Conservation (phyloP, 225 moss, liverwort and hornwort genomes). For the Physcomitrellopsis africana region DNA sequence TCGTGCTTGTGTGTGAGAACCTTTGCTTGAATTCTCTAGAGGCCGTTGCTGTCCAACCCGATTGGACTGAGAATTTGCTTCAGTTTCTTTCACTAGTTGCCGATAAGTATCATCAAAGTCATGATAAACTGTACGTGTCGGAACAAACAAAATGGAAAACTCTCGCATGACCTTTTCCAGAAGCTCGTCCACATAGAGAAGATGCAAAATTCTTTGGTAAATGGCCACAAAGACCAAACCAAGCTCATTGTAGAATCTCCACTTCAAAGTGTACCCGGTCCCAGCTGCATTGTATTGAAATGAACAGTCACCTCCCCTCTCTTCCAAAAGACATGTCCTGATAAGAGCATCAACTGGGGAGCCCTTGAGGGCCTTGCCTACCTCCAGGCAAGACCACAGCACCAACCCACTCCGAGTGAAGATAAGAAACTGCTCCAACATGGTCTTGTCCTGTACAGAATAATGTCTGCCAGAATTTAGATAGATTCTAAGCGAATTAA, state of each 20-base stretch:
- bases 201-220: conserved; percentile 90
- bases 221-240: conserved; percentile 96
- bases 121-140: conserved; percentile 55
- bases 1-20: conserved; percentile 55
- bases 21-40: conserved; percentile 59
- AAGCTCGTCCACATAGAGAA: conserved; percentile 96
- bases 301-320: conserved; percentile 89
- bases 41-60: conserved; percentile 59
- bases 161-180: conserved; percentile 87
- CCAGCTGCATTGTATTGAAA: conserved; percentile 96
- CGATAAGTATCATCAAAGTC: conserved; percentile 92
- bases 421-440: conserved; percentile 98
- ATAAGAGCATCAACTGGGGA: conserved; percentile 95
- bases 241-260: conserved; percentile 99
- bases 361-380: conserved; percentile 90
- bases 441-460: conserved; percentile 31
- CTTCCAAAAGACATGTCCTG: conserved; percentile 93
- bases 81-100: conserved; percentile 79
- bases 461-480: background rate
- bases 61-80: conserved; percentile 75
- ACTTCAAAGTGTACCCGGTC: conserved; percentile 93
- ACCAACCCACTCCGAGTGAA: conserved; percentile 96
- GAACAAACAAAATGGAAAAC: conserved; percentile 65
- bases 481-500: background rate
- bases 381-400: conserved; percentile 92